These are phyloP conservation scores for Didymosphaeria variabile DNA, from an alignment of 2,329 filamentous ascomycete genomes.

Conservation along the genomic window DNA sequence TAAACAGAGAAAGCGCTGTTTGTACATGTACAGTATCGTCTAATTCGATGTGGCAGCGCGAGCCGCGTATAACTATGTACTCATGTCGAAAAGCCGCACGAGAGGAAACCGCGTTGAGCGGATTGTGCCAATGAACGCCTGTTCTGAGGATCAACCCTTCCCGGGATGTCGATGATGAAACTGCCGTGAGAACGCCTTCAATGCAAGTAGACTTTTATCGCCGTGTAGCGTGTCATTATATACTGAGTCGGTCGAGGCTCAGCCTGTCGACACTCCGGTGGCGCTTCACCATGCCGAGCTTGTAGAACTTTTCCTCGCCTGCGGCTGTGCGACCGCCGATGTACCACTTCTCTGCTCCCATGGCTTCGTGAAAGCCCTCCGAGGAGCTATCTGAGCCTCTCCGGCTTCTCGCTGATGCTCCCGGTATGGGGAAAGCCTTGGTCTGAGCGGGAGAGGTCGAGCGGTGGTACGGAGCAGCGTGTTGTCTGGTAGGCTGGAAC, in stretches of 20 bases:
- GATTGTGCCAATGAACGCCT: slow-evolving; percentile 1
- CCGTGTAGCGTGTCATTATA: slow-evolving; percentile 59
- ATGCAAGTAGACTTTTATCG: slow-evolving; percentile 35
- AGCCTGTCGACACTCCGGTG: slow-evolving; percentile 77
- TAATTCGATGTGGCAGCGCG: slow-evolving; percentile 9
- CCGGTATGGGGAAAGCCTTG: slow-evolving; percentile 48
- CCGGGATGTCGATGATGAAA: background rate
- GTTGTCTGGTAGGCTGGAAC: slow-evolving; percentile 53
- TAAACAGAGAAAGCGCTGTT: background rate
- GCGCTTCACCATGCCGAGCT: slow-evolving; percentile 77
- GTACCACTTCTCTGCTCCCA: slow-evolving; percentile 81
- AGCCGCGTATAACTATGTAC: slow-evolving; percentile 16
- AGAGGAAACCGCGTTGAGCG: background rate
- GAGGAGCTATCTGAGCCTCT: slow-evolving; percentile 78
- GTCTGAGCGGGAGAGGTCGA: slow-evolving; percentile 46
- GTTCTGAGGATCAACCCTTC: background rate
- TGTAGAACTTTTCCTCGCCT: slow-evolving; percentile 84
- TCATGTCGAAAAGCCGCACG: background rate
- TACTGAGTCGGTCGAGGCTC: slow-evolving; percentile 77
- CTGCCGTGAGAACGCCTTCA: slow-evolving; percentile 19
- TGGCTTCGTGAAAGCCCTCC: slow-evolving; percentile 77
- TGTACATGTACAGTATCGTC: slow-evolving; percentile 3
- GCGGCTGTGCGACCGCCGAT: slow-evolving; percentile 78
- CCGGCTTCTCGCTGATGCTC: slow-evolving; percentile 52
- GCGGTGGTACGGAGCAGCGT: slow-evolving; percentile 49